Conservation (phyloP, 257 asterid species). For the Perilla frutescens region DNA sequence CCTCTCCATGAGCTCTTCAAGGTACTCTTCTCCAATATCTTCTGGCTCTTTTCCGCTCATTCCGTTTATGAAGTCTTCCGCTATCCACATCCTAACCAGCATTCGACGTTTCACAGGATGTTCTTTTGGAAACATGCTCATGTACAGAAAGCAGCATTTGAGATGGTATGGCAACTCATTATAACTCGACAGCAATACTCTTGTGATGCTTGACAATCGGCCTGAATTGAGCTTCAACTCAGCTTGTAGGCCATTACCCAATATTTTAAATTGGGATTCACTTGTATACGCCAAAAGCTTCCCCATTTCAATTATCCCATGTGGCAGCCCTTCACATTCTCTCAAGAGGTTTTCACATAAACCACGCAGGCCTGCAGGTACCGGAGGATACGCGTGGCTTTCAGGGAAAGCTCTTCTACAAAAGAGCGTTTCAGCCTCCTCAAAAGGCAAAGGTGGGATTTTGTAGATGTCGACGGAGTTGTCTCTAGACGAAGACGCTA, state of each 20-base stretch:
- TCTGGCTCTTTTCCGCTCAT: slow-evolving; percentile 20
- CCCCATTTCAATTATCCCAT: slow-evolving; percentile 33
- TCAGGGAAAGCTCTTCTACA: slow-evolving; percentile 7
- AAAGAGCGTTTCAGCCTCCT: slow-evolving; percentile 29
- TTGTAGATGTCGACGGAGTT: background rate
- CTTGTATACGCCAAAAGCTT: background rate
- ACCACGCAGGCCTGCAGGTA: background rate
- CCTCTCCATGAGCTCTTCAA: slow-evolving; percentile 31
- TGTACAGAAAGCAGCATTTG: slow-evolving; percentile 30
- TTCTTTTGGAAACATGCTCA: slow-evolving; percentile 23
- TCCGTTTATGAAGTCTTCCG: slow-evolving; percentile 23
- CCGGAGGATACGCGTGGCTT: background rate
- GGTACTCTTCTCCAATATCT: slow-evolving; percentile 36
- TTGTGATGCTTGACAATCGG: background rate
- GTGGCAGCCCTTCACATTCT: slow-evolving; percentile 35
- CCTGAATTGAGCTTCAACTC: slow-evolving; percentile 12
- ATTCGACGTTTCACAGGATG: slow-evolving; percentile 18
- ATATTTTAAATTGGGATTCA: background rate
- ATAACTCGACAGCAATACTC: slow-evolving; percentile 11
- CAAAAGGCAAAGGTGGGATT: slow-evolving; percentile 11
- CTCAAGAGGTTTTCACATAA: background rate
- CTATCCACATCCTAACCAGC: slow-evolving; percentile 36
- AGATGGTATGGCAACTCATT: slow-evolving; percentile 33
- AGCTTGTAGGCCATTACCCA: slow-evolving; percentile 11
- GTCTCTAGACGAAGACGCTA: slow-evolving; percentile 25